Evolutionary conservation across 2,329 filamentous ascomycete genomes (phyloP).

Genomic region (Botrytis porri): DNA sequence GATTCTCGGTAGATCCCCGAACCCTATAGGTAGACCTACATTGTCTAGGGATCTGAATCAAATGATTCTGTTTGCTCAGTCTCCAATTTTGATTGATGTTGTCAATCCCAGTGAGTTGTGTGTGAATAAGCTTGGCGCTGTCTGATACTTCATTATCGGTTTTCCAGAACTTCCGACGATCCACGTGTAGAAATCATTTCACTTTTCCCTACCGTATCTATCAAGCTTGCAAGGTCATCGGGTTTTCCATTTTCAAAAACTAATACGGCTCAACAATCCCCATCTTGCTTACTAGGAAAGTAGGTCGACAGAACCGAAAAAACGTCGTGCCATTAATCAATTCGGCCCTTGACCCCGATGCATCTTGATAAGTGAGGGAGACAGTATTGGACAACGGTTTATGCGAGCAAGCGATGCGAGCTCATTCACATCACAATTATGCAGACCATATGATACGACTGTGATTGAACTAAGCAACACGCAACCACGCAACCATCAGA

Average conservation of each 20-base stretch:
- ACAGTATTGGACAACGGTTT: constrained; percentile 7
- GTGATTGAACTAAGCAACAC: constrained; percentile 8
- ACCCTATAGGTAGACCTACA: background rate
- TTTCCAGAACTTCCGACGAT: background rate
- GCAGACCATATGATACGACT: constrained; percentile 11
- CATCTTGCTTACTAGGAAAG: background rate
- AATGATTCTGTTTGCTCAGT: background rate
- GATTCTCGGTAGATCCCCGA: background rate
- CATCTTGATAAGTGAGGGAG: constrained; percentile 11
- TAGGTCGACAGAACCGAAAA: background rate
- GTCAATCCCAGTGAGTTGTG: background rate
- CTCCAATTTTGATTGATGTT: background rate
- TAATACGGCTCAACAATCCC: background rate
- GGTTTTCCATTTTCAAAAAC: background rate
- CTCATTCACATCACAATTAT: constrained; percentile 15
- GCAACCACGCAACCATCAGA: background rate
- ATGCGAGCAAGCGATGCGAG: constrained; percentile 15
- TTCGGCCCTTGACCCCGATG: constrained; percentile 18
- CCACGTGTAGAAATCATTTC: background rate
- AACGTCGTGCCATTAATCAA: constrained; percentile 11
- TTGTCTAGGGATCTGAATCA: background rate
- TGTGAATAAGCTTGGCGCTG: background rate
- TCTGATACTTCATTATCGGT: background rate
- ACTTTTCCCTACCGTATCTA: background rate
- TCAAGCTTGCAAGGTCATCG: background rate